Evolutionary conservation across 345 rosid genomes (phyloP).

Genomic region (Schrenkiella parvula): DNA sequence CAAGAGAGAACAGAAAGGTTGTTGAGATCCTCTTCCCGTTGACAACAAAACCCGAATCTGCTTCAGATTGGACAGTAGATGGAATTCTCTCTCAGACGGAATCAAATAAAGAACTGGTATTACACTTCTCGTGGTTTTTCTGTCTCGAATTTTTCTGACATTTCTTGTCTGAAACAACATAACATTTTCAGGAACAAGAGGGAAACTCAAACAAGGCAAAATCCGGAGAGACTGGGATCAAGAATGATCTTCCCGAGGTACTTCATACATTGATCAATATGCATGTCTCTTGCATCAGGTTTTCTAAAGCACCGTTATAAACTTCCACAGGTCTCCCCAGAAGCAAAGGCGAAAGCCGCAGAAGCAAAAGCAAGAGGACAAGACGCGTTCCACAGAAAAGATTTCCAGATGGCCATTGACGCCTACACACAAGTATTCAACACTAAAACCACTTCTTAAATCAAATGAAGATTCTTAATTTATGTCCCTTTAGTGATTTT

Average conservation of each 20-base stretch:
- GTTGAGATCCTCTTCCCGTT: constrained; percentile 73
- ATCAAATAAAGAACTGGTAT: constrained; percentile 49
- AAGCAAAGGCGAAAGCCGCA: constrained; percentile 72
- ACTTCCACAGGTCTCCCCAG: constrained; percentile 58
- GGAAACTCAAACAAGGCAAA: constrained; percentile 32
- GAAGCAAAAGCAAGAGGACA: constrained; percentile 94
- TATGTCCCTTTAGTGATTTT: background rate
- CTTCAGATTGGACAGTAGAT: constrained; percentile 75
- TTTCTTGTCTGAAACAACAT: background rate
- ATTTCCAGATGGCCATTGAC: constrained; percentile 56
- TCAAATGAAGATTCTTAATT: background rate
- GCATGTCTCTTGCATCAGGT: background rate
- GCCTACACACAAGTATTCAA: constrained; percentile 74
- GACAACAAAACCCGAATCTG: constrained; percentile 47
- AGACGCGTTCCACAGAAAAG: constrained; percentile 65
- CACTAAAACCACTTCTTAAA: background rate
- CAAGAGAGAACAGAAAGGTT: constrained; percentile 55
- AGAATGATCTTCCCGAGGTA: constrained; percentile 62
- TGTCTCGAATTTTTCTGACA: background rate
- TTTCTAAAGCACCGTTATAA: background rate
- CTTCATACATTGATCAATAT: background rate
- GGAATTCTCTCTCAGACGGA: constrained; percentile 59
- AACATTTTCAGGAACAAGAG: constrained; percentile 44
- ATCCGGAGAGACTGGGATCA: constrained; percentile 32
- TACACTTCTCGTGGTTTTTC: background rate